A percentile compares a stretch with the other conserved stretches of the same genome.
Evolutionary conservation across 129 eudicot species (phyloP).

Genomic region (Tagetes patula): DNA sequence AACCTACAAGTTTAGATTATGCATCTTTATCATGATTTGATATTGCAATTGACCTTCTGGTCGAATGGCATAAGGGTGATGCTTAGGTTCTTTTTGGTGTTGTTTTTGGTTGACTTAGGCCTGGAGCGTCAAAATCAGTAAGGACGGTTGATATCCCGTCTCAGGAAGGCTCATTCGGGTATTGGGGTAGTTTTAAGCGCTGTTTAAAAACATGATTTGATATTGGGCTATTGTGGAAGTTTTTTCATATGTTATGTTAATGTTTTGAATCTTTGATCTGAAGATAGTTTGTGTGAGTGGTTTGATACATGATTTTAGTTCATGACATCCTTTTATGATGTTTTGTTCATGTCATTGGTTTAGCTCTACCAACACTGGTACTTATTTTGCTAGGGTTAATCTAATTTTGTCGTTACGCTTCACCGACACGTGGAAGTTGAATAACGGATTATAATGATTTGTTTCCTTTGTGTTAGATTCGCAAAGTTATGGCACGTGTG

Average conservation of each 20-base stretch:
- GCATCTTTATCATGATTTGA: neutral
- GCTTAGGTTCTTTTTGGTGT: too few species aligned
- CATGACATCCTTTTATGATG: constrained; percentile 9
- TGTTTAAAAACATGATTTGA: neutral
- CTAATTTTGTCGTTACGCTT: constrained; percentile 10
- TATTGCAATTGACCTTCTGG: neutral
- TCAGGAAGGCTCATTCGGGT: too few species aligned
- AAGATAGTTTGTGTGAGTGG: neutral
- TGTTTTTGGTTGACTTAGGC: too few species aligned
- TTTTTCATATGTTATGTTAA: constrained; percentile 2
- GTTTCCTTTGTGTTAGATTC: constrained; percentile 17
- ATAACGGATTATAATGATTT: neutral
- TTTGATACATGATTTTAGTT: constrained; percentile 10
- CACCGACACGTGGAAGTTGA: constrained; percentile 7
- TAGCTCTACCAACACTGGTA: neutral
- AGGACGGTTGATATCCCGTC: too few species aligned
- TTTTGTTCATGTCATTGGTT: constrained; percentile 17
- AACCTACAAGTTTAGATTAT: neutral
- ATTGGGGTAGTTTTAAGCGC: too few species aligned
- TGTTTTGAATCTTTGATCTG: constrained; percentile 13
- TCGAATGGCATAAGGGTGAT: too few species aligned
- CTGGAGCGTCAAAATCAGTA: too few species aligned
- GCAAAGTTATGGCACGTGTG: neutral
- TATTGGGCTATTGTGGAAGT: constrained; percentile 14
- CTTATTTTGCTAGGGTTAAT: constrained; percentile 9